Percentiles rank a stretch among this genome's conserved stretches.
Conservation (phyloP, 768 basidiomycete genomes). For the Galerina marginata region DNA sequence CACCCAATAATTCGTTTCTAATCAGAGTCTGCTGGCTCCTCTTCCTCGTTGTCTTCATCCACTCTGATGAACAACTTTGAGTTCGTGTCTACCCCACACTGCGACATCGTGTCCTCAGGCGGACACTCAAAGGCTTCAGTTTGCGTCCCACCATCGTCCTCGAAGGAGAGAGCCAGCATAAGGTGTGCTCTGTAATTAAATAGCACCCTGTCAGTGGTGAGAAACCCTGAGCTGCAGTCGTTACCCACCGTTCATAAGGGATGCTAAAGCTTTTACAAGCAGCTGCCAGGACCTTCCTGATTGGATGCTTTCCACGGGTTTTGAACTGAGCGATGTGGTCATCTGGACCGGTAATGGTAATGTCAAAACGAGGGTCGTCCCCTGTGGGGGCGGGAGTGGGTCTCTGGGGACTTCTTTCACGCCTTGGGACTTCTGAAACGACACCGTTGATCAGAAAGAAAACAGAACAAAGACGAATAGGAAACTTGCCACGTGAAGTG, state of each 20-base stretch:
- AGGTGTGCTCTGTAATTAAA: conserved; percentile 22
- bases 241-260: conserved; percentile 34
- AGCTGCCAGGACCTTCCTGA: conserved; percentile 45
- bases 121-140: conserved; percentile 23
- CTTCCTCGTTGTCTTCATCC: conserved; percentile 11
- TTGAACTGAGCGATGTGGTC: conserved; percentile 39
- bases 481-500: neutral
- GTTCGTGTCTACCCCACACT: conserved; percentile 21
- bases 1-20: neutral
- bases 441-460: neutral
- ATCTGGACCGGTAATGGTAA: conserved; percentile 31
- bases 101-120: conserved; percentile 29
- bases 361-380: conserved; percentile 32
- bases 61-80: conserved; percentile 21
- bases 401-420: conserved; percentile 2
- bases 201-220: neutral
- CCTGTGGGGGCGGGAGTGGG: conserved; percentile 1
- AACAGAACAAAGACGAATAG: neutral
- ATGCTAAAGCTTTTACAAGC: conserved; percentile 46
- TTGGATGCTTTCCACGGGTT: conserved; percentile 46
- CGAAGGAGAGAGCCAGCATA: conserved; percentile 11
- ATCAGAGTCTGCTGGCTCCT: neutral
- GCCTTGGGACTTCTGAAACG: neutral
- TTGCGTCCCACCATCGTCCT: conserved; percentile 15
- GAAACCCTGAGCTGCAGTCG: neutral